These are phyloP conservation scores for Podila epicladia DNA, from an alignment of 192 early-diverging fungal species.

Conservation along the genomic window DNA sequence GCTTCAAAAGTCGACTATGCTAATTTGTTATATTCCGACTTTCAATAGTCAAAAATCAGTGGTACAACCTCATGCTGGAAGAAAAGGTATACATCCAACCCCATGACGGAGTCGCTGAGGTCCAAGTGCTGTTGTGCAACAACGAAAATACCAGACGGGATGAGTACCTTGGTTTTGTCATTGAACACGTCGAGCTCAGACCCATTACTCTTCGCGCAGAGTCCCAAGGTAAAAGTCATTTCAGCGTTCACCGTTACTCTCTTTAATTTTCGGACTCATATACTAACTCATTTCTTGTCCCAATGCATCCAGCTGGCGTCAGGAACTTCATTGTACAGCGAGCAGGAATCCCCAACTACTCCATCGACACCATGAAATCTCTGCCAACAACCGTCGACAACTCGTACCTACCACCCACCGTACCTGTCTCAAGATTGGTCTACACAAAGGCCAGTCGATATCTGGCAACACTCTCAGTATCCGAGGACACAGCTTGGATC, in stretches of 20 bases:
- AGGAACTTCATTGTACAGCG: constrained; percentile 13
- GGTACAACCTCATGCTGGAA: constrained; percentile 33
- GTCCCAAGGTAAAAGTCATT: constrained; percentile 6
- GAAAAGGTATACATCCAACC: constrained; percentile 34
- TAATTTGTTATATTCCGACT: neutral
- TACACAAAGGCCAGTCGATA: constrained; percentile 18
- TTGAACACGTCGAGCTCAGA: constrained; percentile 43
- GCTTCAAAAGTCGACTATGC: neutral
- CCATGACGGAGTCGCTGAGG: constrained; percentile 11
- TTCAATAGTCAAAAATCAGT: constrained; percentile 12
- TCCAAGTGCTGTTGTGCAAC: constrained; percentile 25
- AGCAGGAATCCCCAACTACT: constrained; percentile 24
- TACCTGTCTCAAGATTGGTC: constrained; percentile 15
- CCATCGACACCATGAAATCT: constrained; percentile 15
- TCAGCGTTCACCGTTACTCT: neutral
- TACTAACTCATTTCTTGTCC: neutral
- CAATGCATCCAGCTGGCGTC: constrained; percentile 7
- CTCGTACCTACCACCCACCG: constrained; percentile 2
- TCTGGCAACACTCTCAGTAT: constrained; percentile 17
- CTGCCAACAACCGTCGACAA: neutral
- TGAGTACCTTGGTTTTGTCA: constrained; percentile 24
- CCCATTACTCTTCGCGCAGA: constrained; percentile 13
- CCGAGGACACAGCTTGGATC: constrained; percentile 16
- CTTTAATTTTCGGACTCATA: neutral
- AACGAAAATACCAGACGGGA: constrained; percentile 20